Base-by-base conservation (phyloP, 2,329 filamentous ascomycete genomes). In the Talaromyces sp. region DNA sequence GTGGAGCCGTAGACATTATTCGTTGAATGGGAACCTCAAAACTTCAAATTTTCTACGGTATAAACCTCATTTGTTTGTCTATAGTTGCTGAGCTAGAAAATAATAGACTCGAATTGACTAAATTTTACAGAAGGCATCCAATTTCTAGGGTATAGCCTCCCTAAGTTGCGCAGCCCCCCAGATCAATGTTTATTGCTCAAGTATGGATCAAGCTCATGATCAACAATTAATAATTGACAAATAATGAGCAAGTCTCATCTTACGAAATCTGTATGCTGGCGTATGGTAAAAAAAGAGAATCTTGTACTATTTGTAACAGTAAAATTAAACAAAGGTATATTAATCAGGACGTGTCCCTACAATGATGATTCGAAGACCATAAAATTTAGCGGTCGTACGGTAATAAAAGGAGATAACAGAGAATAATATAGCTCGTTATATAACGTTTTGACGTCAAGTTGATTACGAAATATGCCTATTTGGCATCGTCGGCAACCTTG, bases 401-500 rank as follows among this genome's bases (percentile, higher is more conserved):
- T 46, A 7, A 46, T 24, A 46, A 11, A 24, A 21, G 3, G 12
- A 6, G 5, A 46, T 21, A 24, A 46, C 8, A 46, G 3, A 9
- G 3, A 12, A 46, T 12, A 46, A 24, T 12, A 24, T 24, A 24
- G 11, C 21, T 24, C 43, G 7, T 46, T 19, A 46, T 46, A 24
- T 29, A 29, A 29, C 19, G 9, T 24, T 12, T 5, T 3, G 8
- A 21, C 21, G 43, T 46, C n/a, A 46, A 43, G 17, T 11, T 35
- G 35, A 57, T 52, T 2, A 43, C 19, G 31, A 7, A n/a, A 53
- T 2, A 46, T n/a, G 14, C 10, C 17, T 65, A 73, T 61, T 64
- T 68, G 12, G 70, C 72, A 56, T 72, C 72, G 8, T 71, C 69
- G 41, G 68, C 56, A 27, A 75, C 27, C 14, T 64, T 64, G 62